Evolutionary conservation across 2,329 filamentous ascomycete species (phyloP), one percentile per base, ranked within the genome.

Genomic region (Diaporthe capsici): DNA sequence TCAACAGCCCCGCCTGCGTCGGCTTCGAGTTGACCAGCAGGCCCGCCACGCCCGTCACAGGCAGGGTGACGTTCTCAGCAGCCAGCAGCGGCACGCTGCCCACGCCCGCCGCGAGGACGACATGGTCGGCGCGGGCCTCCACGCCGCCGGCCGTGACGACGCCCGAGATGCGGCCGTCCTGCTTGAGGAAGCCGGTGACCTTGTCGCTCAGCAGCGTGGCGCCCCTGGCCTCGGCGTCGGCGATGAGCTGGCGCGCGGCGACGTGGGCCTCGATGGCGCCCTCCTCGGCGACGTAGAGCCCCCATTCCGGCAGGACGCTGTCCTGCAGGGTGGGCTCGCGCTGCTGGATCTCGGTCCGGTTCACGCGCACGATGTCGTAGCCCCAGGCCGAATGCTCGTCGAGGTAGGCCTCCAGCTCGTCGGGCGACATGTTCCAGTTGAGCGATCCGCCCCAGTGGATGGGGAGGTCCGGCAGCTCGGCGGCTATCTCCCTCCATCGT

Each of bases 271-370:
- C 82, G 60, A 84, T 76, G n/a, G 80, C 68, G 73, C 83, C 79
- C 67, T 84, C 80, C 51, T 81, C 86, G 12, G 90, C 88, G 0
- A 83, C 96, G 17, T 93, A 96, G 81, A 77, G 57, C 9, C 63
- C 74, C 76, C 76, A 76, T 34, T 77, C 74, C 20, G 74, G 76
- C 20, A 76, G 22, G 12, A 13, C 47, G 60, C 63, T 25, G 17
- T 60, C 55, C 4, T 77, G 68, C 37, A 83, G 75, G 17, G 49
- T n/a, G 9, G 80, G 80, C 76, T 81, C 80, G 15, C 79, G 74
- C 17, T 75, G 77, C 15, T 65, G 68, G 15, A 80, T 79, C 47
- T 79, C 76, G 4, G 78, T 71, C 13, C 73, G 72, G 20, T 79
- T 73, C 15, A 81, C 75, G 17, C 79, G 78, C 31, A 76, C 68